These are phyloP conservation scores for Phytophthora tentaculata DNA, from an alignment of 352 stramenopile species.

Conservation along the genomic window DNA sequence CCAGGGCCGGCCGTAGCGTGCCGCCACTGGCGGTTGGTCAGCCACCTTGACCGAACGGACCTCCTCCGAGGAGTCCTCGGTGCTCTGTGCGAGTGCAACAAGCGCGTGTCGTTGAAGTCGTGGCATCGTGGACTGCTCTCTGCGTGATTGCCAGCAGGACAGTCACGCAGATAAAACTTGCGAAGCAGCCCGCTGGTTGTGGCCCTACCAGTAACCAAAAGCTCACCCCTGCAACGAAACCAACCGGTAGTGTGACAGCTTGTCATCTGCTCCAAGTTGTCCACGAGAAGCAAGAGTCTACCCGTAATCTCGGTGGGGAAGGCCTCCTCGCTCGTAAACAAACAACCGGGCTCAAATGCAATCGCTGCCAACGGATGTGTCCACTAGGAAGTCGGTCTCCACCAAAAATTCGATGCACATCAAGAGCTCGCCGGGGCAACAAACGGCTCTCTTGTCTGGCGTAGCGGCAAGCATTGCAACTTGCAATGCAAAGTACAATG, in stretches of 20 bases:
- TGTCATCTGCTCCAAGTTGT: neutral
- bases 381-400: slow-evolving; percentile 1
- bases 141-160: slow-evolving; percentile 2
- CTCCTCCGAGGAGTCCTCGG: too few relatives aligned
- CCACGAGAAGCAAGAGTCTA: slow-evolving; percentile 2
- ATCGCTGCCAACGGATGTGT: slow-evolving; percentile 1
- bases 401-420: slow-evolving; percentile 37
- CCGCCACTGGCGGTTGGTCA: too few relatives aligned
- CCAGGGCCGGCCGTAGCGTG: too few relatives aligned
- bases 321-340: slow-evolving; percentile 14
- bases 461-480: neutral
- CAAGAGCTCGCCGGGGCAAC: slow-evolving; percentile 1
- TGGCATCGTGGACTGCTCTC: slow-evolving; percentile 10
- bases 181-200: neutral
- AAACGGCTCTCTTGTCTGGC: slow-evolving; percentile 18
- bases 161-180: neutral
- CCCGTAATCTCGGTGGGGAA: slow-evolving; percentile 22
- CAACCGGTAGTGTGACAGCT: neutral
- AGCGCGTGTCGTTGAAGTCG: slow-evolving; percentile 25
- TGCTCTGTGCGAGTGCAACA: too few relatives aligned
- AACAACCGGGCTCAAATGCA: too few relatives aligned
- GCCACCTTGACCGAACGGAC: too few relatives aligned
- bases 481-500: neutral
- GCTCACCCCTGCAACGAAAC: neutral
- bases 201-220: neutral